Evolutionary conservation across 2,329 filamentous ascomycete genomes (phyloP).

Genomic region (Cytospora piceae): DNA sequence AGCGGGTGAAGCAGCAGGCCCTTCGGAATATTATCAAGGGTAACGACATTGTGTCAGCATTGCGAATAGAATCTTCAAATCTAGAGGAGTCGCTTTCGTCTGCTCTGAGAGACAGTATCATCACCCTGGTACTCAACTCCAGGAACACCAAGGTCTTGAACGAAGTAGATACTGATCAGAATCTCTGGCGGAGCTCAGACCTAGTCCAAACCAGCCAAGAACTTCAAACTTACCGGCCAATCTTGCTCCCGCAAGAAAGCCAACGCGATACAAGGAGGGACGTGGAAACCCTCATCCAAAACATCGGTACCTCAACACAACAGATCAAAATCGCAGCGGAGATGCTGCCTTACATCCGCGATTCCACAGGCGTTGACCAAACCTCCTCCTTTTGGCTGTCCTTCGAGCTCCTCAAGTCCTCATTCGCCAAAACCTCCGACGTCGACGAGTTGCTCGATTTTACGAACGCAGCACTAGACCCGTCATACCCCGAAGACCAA

Average conservation of each 20-base stretch:
- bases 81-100: conserved; percentile 69
- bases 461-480: conserved; percentile 44
- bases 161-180: conserved; percentile 39
- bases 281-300: conserved; percentile 60
- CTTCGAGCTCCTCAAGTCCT: conserved; percentile 69
- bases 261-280: conserved; percentile 65
- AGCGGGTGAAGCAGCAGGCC: conserved; percentile 71
- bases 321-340: conserved; percentile 65
- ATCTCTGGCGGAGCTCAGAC: conserved; percentile 38
- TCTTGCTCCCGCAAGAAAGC: conserved; percentile 67
- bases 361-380: conserved; percentile 60
- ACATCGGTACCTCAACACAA: conserved; percentile 60
- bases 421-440: conserved; percentile 54
- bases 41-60: conserved; percentile 65
- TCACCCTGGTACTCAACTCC: conserved; percentile 44
- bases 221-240: conserved; percentile 54
- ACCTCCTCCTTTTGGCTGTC: conserved; percentile 81
- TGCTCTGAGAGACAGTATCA: conserved; percentile 75
- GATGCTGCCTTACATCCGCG: conserved; percentile 66
- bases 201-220: conserved; percentile 33
- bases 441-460: conserved; percentile 70
- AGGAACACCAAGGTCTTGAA: conserved; percentile 40
- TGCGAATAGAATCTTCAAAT: conserved; percentile 67
- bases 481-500: conserved; percentile 46
- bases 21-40: conserved; percentile 78